These are phyloP conservation scores for Pycnococcus provasolii DNA, from an alignment of 139 green algal genomes.

Conservation along the genomic window DNA sequence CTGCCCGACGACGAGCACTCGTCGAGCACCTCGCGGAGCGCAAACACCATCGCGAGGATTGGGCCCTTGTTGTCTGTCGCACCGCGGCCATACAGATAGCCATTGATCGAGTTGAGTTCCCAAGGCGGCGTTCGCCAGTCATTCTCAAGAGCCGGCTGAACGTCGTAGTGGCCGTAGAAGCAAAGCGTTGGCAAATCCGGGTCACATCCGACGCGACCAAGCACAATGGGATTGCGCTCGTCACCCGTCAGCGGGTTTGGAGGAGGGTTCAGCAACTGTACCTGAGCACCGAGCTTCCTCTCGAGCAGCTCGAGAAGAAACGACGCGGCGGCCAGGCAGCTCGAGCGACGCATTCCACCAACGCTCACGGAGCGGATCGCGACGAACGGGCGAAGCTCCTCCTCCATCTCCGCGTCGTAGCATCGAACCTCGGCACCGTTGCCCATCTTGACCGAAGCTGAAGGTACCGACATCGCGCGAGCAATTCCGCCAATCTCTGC, in stretches of 20 bases:
- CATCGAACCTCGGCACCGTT: too few relatives aligned
- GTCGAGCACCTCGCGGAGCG: conserved; percentile 71
- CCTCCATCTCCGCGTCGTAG: conserved; percentile 57
- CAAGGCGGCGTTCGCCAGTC: conserved; percentile 80
- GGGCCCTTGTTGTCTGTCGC: conserved; percentile 87
- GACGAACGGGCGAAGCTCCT: conserved; percentile 68
- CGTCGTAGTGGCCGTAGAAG: conserved; percentile 62
- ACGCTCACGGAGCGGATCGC: conserved; percentile 48
- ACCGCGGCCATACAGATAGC: conserved; percentile 80
- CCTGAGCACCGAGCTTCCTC: too few relatives aligned
- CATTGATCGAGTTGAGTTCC: conserved; percentile 64
- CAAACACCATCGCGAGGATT: conserved; percentile 82
- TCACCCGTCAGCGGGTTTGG: conserved; percentile 1
- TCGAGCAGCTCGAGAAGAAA: too few relatives aligned
- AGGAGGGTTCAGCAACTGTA: too few relatives aligned
- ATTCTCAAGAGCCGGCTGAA: conserved; percentile 68
- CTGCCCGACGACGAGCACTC: conserved; percentile 16
- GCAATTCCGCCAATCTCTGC: too few relatives aligned
- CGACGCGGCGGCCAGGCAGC: too few relatives aligned
- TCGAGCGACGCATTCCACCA: not conserved
- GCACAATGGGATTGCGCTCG: conserved; percentile 75
- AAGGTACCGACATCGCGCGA: too few relatives aligned
- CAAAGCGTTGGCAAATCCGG: conserved; percentile 52
- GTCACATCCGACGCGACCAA: conserved; percentile 63
- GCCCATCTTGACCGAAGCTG: too few relatives aligned